phyloP scores from a whole-genome alignment of 768 basidiomycete species.

The Xerocomellus intermedius region DNA sequence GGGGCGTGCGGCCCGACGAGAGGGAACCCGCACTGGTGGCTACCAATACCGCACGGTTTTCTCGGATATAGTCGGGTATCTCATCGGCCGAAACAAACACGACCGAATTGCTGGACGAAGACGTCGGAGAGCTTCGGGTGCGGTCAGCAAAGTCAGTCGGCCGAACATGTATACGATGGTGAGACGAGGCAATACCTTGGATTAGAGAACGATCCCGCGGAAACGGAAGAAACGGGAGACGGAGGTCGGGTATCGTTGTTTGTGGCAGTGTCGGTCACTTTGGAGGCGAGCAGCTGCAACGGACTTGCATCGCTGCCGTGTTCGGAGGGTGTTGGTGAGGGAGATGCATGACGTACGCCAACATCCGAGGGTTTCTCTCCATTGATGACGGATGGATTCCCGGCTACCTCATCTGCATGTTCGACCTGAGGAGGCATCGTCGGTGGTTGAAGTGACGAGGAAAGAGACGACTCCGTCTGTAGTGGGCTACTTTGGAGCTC shows the following conservation, averaged over 20 bases:
- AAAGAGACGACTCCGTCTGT: not conserved
- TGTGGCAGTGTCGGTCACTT: not conserved
- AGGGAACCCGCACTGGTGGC: conserved; percentile 29
- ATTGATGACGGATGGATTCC: not conserved
- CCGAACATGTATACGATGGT: not conserved
- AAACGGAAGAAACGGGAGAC: conserved; percentile 14
- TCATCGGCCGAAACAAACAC: conserved; percentile 31
- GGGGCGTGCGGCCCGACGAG: conserved; percentile 16
- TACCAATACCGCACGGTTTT: conserved; percentile 31
- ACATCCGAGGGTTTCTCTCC: not conserved
- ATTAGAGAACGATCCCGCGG: conserved; percentile 13
- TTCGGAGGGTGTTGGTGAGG: conserved; percentile 30
- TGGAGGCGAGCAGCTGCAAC: not conserved
- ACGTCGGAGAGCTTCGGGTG: conserved; percentile 1
- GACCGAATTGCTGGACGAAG: conserved; percentile 22
- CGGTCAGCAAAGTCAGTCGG: conserved; percentile 1
- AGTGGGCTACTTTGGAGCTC: not conserved
- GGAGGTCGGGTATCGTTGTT: conserved; percentile 6
- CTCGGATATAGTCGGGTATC: conserved; percentile 31
- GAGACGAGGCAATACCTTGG: conserved; percentile 10
- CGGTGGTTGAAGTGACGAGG: not conserved
- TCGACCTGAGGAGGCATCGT: not conserved
- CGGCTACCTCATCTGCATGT: not conserved
- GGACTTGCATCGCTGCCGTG: conserved; percentile 22
- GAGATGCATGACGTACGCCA: conserved; percentile 1